Percentiles rank a stretch among this genome's conserved stretches.
These are phyloP conservation scores for Chaetoscypha palmicola DNA, from an alignment of 2,329 filamentous ascomycete species.

Conservation along the genomic window DNA sequence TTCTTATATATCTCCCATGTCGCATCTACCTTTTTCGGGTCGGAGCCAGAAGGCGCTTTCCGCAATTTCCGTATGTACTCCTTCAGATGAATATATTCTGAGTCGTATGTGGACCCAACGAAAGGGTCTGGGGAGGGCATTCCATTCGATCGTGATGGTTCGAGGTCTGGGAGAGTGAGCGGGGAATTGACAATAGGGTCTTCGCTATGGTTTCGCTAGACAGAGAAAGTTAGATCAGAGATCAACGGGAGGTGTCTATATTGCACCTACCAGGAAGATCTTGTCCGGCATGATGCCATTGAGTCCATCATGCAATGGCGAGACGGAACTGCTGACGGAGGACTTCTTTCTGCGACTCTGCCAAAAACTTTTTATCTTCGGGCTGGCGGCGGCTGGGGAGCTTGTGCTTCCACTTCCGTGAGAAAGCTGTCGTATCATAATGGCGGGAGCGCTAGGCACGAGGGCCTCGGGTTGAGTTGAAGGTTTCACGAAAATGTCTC, in stretches of 20 bases:
- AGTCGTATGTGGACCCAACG: constrained; percentile 21
- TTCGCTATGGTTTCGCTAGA: constrained; percentile 14
- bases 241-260: too few relatives aligned
- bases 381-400: constrained; percentile 12
- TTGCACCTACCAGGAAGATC: neutral
- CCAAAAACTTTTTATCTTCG: constrained; percentile 18
- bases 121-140: constrained; percentile 24
- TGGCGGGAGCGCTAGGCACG: too few relatives aligned
- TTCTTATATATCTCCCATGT: constrained; percentile 40
- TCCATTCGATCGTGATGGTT: constrained; percentile 16
- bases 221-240: too few relatives aligned
- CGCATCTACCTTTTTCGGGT: constrained; percentile 34
- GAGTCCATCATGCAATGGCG: neutral
- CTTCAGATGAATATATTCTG: constrained; percentile 27
- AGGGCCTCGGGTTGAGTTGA: too few relatives aligned
- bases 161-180: constrained; percentile 17
- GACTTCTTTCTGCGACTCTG: constrained; percentile 8
- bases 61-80: constrained; percentile 24
- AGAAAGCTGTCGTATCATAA: constrained; percentile 20
- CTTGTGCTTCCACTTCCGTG: constrained; percentile 16
- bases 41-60: constrained; percentile 16
- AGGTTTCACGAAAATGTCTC: too few relatives aligned
- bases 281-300: neutral
- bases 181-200: constrained; percentile 19
- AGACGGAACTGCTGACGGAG: neutral